phyloP scores from a whole-genome alignment of 2,329 filamentous ascomycete genomes.

The Ophiocordyceps camponoti-leonardi region DNA sequence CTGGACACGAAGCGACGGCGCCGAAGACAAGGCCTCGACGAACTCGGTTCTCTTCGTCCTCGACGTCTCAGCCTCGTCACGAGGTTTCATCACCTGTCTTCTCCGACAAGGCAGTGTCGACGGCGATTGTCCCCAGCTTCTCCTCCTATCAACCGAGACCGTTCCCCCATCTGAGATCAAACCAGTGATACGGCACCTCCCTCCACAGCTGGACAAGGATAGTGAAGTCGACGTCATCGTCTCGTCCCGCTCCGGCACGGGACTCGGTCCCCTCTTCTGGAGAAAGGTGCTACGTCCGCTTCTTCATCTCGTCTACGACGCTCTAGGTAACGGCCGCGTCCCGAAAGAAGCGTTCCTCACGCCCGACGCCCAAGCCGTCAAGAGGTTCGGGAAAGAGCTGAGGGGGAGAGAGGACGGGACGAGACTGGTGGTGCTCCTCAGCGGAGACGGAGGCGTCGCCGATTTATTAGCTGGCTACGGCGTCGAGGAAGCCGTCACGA shows the following conservation, averaged over 20 bases:
- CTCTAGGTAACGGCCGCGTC: background rate
- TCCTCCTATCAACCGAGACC: constrained; percentile 12
- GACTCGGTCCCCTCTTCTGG: constrained; percentile 38
- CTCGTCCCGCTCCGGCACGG: constrained; percentile 48
- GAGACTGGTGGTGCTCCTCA: constrained; percentile 54
- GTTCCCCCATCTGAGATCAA: constrained; percentile 11
- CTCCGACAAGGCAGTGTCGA: constrained; percentile 17
- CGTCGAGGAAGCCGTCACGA: constrained; percentile 2
- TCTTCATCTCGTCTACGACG: constrained; percentile 23
- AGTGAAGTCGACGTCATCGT: constrained; percentile 44
- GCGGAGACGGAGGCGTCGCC: constrained; percentile 73
- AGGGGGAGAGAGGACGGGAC: constrained; percentile 15
- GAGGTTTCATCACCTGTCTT: constrained; percentile 15
- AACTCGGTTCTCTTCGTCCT: constrained; percentile 14
- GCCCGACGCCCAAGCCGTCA: constrained; percentile 42
- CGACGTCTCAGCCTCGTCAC: background rate
- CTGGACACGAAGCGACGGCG: constrained; percentile 9
- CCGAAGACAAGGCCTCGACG: constrained; percentile 5
- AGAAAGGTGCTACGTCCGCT: constrained; percentile 36
- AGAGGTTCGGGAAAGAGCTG: constrained; percentile 35
- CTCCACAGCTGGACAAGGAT: constrained; percentile 14
- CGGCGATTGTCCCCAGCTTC: constrained; percentile 10
- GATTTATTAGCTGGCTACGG: constrained; percentile 55
- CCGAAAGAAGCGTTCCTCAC: constrained; percentile 37
- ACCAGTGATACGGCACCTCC: constrained; percentile 9